Evolutionary conservation across 805 yeast species (phyloP).

Genomic region (Candida sakaeoensis): DNA sequence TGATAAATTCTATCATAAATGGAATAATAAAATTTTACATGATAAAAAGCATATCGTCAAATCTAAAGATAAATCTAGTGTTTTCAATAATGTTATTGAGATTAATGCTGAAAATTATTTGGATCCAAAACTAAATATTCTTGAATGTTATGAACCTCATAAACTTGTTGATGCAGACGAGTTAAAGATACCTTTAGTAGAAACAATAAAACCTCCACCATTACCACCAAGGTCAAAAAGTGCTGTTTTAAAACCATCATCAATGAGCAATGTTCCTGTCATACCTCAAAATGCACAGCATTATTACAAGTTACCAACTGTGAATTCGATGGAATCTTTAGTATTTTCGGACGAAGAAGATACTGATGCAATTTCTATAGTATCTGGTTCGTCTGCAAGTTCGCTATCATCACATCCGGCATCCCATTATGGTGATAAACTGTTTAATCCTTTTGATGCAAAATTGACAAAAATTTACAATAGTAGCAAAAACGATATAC

Average conservation of each 20-base stretch:
- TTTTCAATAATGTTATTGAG: constrained; percentile 26
- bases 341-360: constrained; percentile 9
- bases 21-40: constrained; percentile 16
- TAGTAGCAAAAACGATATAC: constrained; percentile 30
- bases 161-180: constrained; percentile 13
- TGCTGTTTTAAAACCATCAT: constrained; percentile 8
- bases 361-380: constrained; percentile 11
- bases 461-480: constrained; percentile 28
- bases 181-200: constrained; percentile 11
- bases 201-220: constrained; percentile 19
- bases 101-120: constrained; percentile 30
- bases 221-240: constrained; percentile 31
- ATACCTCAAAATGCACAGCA: background rate
- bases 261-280: background rate
- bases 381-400: constrained; percentile 8
- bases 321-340: constrained; percentile 13
- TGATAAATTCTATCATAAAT: constrained; percentile 26
- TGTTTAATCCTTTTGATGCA: constrained; percentile 16
- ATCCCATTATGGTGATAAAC: constrained; percentile 10
- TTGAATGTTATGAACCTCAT: constrained; percentile 29
- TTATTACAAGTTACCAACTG: constrained; percentile 1
- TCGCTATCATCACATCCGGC: constrained; percentile 17
- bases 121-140: constrained; percentile 20
- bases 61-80: constrained; percentile 28
- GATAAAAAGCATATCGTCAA: constrained; percentile 24